These are phyloP conservation scores for Nakazawaea sp. DNA, from an alignment of 805 yeast species.

Conservation along the genomic window DNA sequence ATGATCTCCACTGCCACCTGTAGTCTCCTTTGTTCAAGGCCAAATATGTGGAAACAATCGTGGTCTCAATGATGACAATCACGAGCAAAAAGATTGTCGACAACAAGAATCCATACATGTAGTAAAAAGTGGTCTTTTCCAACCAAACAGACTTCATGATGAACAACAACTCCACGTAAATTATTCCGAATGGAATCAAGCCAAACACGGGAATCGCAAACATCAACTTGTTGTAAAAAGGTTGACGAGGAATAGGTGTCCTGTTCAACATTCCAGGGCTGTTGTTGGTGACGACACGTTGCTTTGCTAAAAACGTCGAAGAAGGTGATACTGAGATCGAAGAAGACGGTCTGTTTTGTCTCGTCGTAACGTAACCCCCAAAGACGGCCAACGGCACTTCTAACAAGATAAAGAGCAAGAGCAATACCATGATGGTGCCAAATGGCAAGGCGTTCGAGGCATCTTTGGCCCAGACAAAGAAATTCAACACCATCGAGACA, in stretches of 20 bases:
- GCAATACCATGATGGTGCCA: constrained; percentile 57
- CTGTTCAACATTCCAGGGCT: constrained; percentile 7
- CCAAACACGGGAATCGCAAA: constrained; percentile 50
- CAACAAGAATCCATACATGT: constrained; percentile 72
- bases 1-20: constrained; percentile 82
- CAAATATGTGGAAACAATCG: constrained; percentile 62
- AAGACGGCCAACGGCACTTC: constrained; percentile 69
- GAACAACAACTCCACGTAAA: constrained; percentile 71
- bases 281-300: neutral
- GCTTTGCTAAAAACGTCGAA: constrained; percentile 2
- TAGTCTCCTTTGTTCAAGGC: constrained; percentile 43
- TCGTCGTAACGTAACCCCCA: constrained; percentile 51
- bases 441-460: constrained; percentile 76
- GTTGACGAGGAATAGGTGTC: constrained; percentile 27
- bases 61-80: constrained; percentile 62
- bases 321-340: constrained; percentile 4
- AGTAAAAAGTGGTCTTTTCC: constrained; percentile 72
- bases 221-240: constrained; percentile 23
- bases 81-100: constrained; percentile 52
- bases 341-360: constrained; percentile 12
- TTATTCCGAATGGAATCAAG: constrained; percentile 68
- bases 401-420: constrained; percentile 54
- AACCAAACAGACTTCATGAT: constrained; percentile 74
- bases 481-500: constrained; percentile 49
- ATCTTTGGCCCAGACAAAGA: constrained; percentile 69